Base-by-base conservation (phyloP, 805 yeast species). In the Candida maltosa region DNA sequence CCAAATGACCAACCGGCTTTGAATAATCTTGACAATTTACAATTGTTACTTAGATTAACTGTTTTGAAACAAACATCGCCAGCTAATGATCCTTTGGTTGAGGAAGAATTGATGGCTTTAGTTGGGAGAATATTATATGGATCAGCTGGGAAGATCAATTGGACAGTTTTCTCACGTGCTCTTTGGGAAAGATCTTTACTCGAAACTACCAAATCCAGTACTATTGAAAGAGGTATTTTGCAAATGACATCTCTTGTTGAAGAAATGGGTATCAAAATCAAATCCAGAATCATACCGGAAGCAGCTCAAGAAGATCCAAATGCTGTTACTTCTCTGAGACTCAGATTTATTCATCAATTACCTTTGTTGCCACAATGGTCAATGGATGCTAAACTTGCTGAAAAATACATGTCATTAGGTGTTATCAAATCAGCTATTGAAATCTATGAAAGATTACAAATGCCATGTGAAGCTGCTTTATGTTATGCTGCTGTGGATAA, bases 201-300 rank as follows among this genome's bases (percentile, higher is more conserved):
- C 24, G 98, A 93, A 56, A 76, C 95, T 0, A 70, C 73, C 32
- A 80, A 79, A 45, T 78, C 95, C 1, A 80, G 84, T 53, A 91
- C 97, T 1, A 82, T 91, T 16, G 97, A 93, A 61, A 75, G 98
- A 55, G 97, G 97, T 33, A 80, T 89, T 4, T 67, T 93, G 34
- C 98, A 93, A 60, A 80, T 93, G 82, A 91, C 89, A 36, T 81
- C 95, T 3, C 65, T 93, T 28, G 93, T 89, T 18, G 96, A 88
- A 52, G 96, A 89, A 55, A 66, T 87, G 17, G 95, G 91, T 2
- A 71, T 80, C 38, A 75, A 79, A 38, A 76, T 83, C 34, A 67
- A 70, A 35, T 63, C 81, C 6, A 70, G 79, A 32, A 46, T 65
- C 66, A 49, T 76, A 68, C 61, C 85, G 72, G 42, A 69, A 55